Percentiles rank a stretch among this genome's conserved stretches.
Conservation (phyloP, 2,329 filamentous ascomycete species). For the Colletotrichum kahawae region DNA sequence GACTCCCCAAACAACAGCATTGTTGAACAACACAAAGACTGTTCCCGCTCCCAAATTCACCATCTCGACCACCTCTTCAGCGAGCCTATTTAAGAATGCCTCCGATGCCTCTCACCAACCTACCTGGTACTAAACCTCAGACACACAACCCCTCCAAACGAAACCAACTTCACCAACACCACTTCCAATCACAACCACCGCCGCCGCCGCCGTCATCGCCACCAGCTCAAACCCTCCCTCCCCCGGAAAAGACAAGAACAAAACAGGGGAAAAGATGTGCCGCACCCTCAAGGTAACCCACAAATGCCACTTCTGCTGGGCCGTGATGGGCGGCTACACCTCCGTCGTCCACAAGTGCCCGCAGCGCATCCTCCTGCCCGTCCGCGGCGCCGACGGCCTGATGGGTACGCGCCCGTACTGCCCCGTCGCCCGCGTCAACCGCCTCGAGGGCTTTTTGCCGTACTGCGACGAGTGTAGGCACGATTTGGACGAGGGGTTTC, state of each 20-base stretch:
- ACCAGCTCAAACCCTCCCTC: no score
- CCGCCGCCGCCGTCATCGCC: no score
- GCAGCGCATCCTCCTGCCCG: background rate
- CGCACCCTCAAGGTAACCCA: background rate
- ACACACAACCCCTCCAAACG: background rate
- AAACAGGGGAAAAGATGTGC: background rate
- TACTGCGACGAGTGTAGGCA: background rate
- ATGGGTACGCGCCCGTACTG: background rate
- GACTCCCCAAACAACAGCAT: rapidly evolving
- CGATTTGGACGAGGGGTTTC: background rate
- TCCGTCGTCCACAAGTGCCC: background rate
- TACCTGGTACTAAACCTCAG: background rate
- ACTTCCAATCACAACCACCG: background rate
- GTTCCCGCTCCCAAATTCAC: background rate
- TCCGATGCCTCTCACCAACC: background rate
- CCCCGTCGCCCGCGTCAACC: background rate
- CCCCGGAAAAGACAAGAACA: no score
- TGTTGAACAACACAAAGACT: rapidly evolving
- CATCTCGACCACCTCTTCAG: background rate
- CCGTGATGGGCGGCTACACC: background rate
- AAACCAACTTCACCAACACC: background rate
- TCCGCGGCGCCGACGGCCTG: background rate
- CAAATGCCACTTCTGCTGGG: background rate
- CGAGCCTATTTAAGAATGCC: background rate
- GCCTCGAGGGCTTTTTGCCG: background rate